Base-by-base conservation (phyloP, 2,329 filamentous ascomycete species). In the Septoria petroselini region DNA sequence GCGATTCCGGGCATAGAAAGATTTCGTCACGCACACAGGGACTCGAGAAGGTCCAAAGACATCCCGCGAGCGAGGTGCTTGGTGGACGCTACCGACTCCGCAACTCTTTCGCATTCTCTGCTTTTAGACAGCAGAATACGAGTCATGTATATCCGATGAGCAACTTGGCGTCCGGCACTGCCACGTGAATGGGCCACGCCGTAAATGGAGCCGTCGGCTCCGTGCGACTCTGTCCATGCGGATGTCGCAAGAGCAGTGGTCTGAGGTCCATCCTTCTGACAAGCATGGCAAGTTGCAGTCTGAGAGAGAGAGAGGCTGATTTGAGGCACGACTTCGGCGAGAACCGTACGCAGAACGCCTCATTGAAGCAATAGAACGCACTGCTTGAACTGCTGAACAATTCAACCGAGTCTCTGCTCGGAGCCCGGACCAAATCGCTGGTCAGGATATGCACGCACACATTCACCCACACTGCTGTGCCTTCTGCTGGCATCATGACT, bases 51-150 rank as follows among this genome's bases (percentile, higher is more conserved):
- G 9, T 18, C 9, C 15, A 11, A 9, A 12, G 7, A 29, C n/a
- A 6, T 14, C 44, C 40, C 44, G 45, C 48, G 40, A n/a, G 37
- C 44, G 18, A 34, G 38, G 31, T 38, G 47, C 14, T 31, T 17
- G 19, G 31, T 27, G 23, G 44, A 29, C 48, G 30, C 41, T 51
- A 29, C 35, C 45, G 50, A 39, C 50, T 48, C 50, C 40, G 41
- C 45, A 53, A 48, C 34, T 42, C 43, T 48, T 18, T 53, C 50
- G 50, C 50, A 50, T 46, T 53, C 39, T 39, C 45, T 50, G 35
- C 41, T 45, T 50, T 31, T 14, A 42, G 41, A 23, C 14, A 40
- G 23, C 21, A 39, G 15, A 31, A 29, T 27, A 27, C 47, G 39
- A 44, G 40, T 50, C 39, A 50, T 29, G 25, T 15, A 38, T 31